These are phyloP conservation scores for Bromus sterilis DNA, from an alignment of 176 grass and related monocot species.

Conservation along the genomic window DNA sequence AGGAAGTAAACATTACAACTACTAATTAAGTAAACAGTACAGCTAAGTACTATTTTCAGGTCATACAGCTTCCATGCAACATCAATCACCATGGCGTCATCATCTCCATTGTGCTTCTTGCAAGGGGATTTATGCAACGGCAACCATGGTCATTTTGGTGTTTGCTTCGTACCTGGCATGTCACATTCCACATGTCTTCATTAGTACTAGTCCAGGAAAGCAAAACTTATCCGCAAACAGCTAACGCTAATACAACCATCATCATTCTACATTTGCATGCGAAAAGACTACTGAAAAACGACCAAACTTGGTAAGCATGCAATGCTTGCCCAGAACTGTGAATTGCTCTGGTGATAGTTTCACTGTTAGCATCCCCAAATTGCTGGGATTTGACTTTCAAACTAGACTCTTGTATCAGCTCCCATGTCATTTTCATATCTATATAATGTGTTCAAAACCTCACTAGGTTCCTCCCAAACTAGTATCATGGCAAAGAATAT, in stretches of 20 bases:
- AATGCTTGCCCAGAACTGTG: background rate
- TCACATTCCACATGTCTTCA: background rate
- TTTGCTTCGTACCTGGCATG: background rate
- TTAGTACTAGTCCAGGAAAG: background rate
- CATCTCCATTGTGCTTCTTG: background rate
- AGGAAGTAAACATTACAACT: no score
- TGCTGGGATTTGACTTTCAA: no score
- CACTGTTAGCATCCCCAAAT: no score
- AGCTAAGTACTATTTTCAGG: no score
- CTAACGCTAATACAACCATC: background rate
- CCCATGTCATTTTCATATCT: no score
- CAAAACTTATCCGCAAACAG: background rate
- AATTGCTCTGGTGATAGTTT: no score
- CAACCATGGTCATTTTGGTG: background rate
- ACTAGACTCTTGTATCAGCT: no score
- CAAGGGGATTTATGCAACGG: background rate
- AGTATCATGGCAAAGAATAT: no score
- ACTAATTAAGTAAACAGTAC: no score
- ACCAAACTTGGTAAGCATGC: background rate
- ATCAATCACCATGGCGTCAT: background rate
- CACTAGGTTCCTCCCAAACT: no score
- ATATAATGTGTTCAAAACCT: no score
- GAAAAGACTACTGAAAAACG: background rate
- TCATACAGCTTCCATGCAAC: background rate
- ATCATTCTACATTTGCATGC: no score